phyloP scores from a whole-genome alignment of 371 early-diverging fungal species.

The Capillidium heterosporum region DNA sequence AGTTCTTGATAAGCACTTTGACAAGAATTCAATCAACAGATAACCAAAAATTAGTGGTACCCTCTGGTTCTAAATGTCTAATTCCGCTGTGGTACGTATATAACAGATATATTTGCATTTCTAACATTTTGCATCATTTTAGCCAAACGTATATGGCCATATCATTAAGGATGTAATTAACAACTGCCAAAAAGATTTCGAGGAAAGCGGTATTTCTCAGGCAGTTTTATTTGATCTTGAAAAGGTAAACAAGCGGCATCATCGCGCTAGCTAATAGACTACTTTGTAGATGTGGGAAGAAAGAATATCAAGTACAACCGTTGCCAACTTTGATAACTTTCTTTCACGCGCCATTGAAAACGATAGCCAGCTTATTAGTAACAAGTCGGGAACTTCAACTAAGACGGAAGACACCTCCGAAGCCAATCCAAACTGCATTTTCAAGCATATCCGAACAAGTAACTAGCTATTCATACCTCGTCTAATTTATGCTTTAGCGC shows the following conservation, averaged over 20 bases:
- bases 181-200: conserved; percentile 75
- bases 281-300: conserved; percentile 56
- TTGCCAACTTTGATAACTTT: conserved; percentile 44
- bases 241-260: conserved; percentile 25
- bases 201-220: conserved; percentile 78
- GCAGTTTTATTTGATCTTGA: conserved; percentile 71
- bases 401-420: neutral
- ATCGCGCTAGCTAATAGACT: neutral
- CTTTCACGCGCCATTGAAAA: conserved; percentile 21
- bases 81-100: conserved; percentile 4
- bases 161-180: conserved; percentile 89
- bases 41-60: no score
- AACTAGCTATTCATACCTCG: no score
- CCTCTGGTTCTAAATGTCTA: conserved; percentile 2
- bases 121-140: neutral
- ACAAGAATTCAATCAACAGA: no score
- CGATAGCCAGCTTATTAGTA: neutral
- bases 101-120: neutral
- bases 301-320: conserved; percentile 55
- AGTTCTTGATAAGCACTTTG: no score
- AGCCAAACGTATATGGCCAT: conserved; percentile 63
- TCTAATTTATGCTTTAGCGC: no score
- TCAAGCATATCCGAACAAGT: no score
- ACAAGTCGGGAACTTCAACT: neutral
- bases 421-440: neutral